Evolutionary conservation across 176 grass and related monocot genomes (phyloP), one percentile per base, ranked within the genome.

Genomic region (Olyra latifolia): DNA sequence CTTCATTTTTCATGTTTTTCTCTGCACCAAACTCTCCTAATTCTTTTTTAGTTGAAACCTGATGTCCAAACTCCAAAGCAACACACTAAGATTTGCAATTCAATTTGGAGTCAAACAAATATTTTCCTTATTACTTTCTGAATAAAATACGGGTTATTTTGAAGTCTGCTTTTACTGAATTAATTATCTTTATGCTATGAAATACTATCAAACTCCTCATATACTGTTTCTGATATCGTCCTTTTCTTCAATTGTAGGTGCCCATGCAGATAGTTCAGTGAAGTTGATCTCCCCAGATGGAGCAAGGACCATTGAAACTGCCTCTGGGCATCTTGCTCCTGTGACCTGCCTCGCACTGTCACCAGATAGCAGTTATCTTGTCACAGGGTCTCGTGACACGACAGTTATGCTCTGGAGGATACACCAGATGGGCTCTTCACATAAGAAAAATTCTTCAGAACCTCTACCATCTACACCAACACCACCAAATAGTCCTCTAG

Each of bases 271-370:
- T 82, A 95, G 91, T 80, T 98, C 96, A 60, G 83, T 98, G 43
- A 98, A 95, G 86, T 86, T 98, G 65, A 84, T 98, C 39, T 95
- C 96, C 61, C 60, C 88, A 24, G 90, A 98, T 88, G 92, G 96
- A 75, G 96, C 96, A 64, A 95, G 93, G 88, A 89, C 96, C 43
- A 86, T 95, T 62, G 96, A 98, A 94, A 95, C 92, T 20, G 96
- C 92, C 71, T 82, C 60, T 55, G 92, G 86, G 46, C 96, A 98
- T 93, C 87, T 90, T 84, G 96, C 88, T 76, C 96, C 96, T 66
- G 96, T 98, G 54, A 91, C 86, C 46, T 98, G 96, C 57, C 78
- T 98, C 2, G 80, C 90, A 66, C 81, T 98, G 16, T 98, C 96
- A 69, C 74, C 70, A 62, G 96, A 98, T 70, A 95, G 93, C 70